phyloP scores from a whole-genome alignment of 305 asterid genomes.

The Rubia balearica region DNA sequence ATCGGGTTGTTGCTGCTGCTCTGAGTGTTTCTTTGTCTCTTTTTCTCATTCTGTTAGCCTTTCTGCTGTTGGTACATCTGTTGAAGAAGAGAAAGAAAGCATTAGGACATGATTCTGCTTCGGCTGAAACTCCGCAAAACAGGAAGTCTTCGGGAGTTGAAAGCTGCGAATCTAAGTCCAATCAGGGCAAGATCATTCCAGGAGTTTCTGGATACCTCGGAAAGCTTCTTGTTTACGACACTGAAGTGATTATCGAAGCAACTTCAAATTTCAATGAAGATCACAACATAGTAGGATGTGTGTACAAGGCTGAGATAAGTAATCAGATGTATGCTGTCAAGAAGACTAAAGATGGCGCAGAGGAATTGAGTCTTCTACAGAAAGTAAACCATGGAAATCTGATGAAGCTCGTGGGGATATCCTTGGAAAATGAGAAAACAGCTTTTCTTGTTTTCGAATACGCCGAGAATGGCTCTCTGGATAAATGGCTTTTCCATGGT shows the following conservation, averaged over 20 bases:
- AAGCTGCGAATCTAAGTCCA: conserved; percentile 19
- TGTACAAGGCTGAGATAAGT: conserved; percentile 44
- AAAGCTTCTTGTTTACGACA: conserved; percentile 48
- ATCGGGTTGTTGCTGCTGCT: conserved; percentile 25
- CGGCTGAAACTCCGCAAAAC: conserved; percentile 22
- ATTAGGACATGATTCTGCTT: conserved; percentile 27
- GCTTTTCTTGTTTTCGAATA: conserved; percentile 52
- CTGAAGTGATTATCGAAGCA: conserved; percentile 52
- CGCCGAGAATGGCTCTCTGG: conserved; percentile 61
- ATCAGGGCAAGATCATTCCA: conserved; percentile 59
- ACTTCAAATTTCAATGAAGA: conserved; percentile 48
- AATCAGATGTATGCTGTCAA: conserved; percentile 49
- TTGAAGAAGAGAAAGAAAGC: conserved; percentile 31
- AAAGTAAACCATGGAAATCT: conserved; percentile 64
- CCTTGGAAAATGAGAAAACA: conserved; percentile 42
- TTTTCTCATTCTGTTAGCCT: conserved; percentile 26
- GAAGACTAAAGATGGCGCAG: conserved; percentile 45
- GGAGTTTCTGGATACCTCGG: conserved; percentile 75
- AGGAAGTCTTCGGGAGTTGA: conserved; percentile 23
- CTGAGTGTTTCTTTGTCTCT: conserved; percentile 26
- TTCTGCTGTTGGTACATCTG: conserved; percentile 21
- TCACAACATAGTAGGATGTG: conserved; percentile 49
- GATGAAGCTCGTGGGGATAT: conserved; percentile 60
- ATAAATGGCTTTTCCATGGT: conserved; percentile 41
- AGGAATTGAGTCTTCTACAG: conserved; percentile 58